phyloP scores from a whole-genome alignment of 1,139 yeast species.

The Pneumocystis sp. region DNA sequence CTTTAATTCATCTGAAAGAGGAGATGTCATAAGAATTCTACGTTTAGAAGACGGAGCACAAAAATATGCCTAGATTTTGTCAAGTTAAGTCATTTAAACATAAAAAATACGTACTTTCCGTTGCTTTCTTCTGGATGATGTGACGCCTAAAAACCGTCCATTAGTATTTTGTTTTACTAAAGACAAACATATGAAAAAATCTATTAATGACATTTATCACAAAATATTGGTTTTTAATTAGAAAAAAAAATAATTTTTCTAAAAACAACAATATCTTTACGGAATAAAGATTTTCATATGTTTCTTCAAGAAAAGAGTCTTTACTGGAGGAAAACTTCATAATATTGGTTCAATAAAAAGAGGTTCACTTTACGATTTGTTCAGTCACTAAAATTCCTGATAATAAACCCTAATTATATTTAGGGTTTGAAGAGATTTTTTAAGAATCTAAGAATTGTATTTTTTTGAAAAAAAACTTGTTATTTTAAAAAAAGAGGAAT shows the following conservation, averaged over 20 bases:
- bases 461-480: too few species aligned
- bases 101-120: background rate
- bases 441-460: too few species aligned
- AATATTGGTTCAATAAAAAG: background rate
- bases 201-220: background rate
- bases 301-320: background rate
- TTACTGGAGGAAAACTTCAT: background rate
- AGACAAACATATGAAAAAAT: background rate
- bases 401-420: background rate
- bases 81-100: background rate
- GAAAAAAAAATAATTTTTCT: background rate
- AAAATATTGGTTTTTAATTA: background rate
- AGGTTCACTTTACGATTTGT: background rate
- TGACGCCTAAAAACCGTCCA: background rate
- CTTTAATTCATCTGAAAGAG: slow-evolving; percentile 97
- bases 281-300: too few species aligned
- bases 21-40: slow-evolving; percentile 94
- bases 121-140: background rate
- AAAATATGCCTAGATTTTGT: slow-evolving; percentile 69
- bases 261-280: too few species aligned
- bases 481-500: too few species aligned
- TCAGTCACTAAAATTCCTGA: too few species aligned
- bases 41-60: slow-evolving; percentile 92
- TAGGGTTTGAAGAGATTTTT: background rate
- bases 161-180: background rate